phyloP scores from a whole-genome alignment of 495 filamentous ascomycete species.

The Penicillium egyptiacum region DNA sequence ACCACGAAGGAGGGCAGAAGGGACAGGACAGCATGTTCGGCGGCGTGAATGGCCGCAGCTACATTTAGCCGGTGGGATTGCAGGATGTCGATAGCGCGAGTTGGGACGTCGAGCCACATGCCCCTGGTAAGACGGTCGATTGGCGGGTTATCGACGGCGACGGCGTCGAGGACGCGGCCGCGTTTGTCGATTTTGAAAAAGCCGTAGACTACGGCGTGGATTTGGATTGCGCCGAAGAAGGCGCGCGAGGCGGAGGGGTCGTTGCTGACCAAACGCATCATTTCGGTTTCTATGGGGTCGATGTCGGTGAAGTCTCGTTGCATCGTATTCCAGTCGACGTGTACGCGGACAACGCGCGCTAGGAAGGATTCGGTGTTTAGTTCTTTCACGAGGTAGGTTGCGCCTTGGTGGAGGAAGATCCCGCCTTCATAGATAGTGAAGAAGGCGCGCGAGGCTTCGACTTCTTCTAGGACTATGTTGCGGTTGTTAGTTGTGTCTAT shows the following conservation, averaged over 20 bases:
- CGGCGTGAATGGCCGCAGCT: slow-evolving; percentile 89
- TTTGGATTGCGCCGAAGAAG: slow-evolving; percentile 80
- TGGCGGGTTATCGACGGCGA: slow-evolving; percentile 90
- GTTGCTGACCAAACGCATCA: slow-evolving; percentile 63
- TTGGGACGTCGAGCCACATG: slow-evolving; percentile 95
- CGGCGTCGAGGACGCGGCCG: slow-evolving; percentile 83
- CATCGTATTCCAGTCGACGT: slow-evolving; percentile 92
- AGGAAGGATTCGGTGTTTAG: slow-evolving; percentile 76
- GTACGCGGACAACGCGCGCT: slow-evolving; percentile 74
- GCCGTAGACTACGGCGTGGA: slow-evolving; percentile 84
- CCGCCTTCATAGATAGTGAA: slow-evolving; percentile 97
- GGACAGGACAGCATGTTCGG: slow-evolving; percentile 84
- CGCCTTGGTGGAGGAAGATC: slow-evolving; percentile 95
- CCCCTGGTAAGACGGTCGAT: slow-evolving; percentile 81
- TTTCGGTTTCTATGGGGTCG: slow-evolving; percentile 86
- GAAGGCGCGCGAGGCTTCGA: slow-evolving; percentile 92
- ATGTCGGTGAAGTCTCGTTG: slow-evolving; percentile 95
- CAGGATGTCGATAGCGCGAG: slow-evolving; percentile 74
- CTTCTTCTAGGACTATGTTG: slow-evolving; percentile 87
- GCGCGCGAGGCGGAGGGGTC: slow-evolving; percentile 55
- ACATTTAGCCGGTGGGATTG: slow-evolving; percentile 69
- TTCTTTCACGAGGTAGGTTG: slow-evolving; percentile 87
- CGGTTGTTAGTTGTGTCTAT: slow-evolving; percentile 80
- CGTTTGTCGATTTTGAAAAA: slow-evolving; percentile 92
- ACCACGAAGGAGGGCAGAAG: slow-evolving; percentile 89